Evolutionary conservation across 306 rosid genomes (phyloP).

Genomic region (Trifolium repens): DNA sequence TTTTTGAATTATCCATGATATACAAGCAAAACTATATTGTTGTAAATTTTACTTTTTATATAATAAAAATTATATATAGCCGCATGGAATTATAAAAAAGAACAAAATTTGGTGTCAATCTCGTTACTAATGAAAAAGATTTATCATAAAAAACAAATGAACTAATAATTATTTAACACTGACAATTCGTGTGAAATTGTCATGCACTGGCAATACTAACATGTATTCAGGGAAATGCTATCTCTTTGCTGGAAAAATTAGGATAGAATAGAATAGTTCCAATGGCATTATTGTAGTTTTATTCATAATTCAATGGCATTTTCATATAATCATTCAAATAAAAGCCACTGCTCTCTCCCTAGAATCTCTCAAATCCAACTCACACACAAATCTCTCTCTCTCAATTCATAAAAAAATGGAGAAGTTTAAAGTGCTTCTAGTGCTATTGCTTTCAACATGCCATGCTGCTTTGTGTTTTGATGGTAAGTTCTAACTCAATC

Average conservation of each 20-base stretch:
- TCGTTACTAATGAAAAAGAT: background rate
- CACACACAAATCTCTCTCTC: background rate
- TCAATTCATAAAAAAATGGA: conserved; percentile 46
- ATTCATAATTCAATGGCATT: conserved; percentile 41
- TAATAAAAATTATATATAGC: background rate
- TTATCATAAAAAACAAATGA: conserved; percentile 8
- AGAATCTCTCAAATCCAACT: conserved; percentile 26
- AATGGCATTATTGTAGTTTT: conserved; percentile 59
- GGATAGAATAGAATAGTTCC: conserved; percentile 27
- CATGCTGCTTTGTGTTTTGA: conserved; percentile 48
- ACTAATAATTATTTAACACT: background rate
- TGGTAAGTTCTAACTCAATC: conserved; percentile 49
- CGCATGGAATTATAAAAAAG: background rate
- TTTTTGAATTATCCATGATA: too few relatives aligned
- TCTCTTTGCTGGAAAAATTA: conserved; percentile 27
- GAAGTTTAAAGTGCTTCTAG: conserved; percentile 46
- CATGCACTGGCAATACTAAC: conserved; percentile 4
- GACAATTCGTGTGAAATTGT: conserved; percentile 30
- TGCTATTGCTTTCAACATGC: conserved; percentile 53
- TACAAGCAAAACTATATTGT: too few relatives aligned
- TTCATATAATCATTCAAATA: conserved; percentile 44
- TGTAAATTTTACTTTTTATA: background rate
- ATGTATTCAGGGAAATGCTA: conserved; percentile 34
- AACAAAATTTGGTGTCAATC: conserved; percentile 6
- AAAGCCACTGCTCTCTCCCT: conserved; percentile 42